Evolutionary conservation across 148 eudicot genomes (phyloP).

Genomic region (Rhododendron ovatum): DNA sequence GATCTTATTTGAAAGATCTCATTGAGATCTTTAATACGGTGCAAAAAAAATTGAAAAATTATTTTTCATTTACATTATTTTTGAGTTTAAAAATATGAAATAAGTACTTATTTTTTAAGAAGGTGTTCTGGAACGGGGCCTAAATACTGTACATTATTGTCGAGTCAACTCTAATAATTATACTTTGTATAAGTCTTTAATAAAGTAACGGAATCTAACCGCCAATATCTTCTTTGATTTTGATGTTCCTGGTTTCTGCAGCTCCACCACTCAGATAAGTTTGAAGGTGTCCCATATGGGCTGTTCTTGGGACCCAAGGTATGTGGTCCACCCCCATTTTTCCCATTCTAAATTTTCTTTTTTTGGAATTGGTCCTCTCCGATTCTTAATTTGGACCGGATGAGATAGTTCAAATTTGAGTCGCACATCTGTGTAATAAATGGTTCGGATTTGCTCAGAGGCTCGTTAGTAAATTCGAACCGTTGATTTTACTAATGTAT

Average conservation of each 20-base stretch:
- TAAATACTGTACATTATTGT: background rate
- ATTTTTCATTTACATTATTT: too few relatives aligned
- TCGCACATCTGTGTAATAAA: too few relatives aligned
- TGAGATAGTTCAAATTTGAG: too few relatives aligned
- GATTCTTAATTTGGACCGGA: too few relatives aligned
- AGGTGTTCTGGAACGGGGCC: too few relatives aligned
- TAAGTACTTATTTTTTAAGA: too few relatives aligned
- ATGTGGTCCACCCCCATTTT: background rate
- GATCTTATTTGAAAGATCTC: too few relatives aligned
- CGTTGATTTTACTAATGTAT: background rate
- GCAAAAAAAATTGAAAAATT: too few relatives aligned
- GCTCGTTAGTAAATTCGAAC: background rate
- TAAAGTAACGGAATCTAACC: background rate
- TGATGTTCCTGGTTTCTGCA: constrained; percentile 29
- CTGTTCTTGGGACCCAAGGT: constrained; percentile 97
- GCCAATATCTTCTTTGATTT: constrained; percentile 20
- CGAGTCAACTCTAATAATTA: background rate
- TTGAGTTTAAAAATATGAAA: too few relatives aligned
- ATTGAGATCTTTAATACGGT: too few relatives aligned
- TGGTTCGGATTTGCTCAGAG: too few relatives aligned
- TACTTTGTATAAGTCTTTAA: background rate
- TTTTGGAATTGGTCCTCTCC: background rate
- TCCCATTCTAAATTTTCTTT: background rate
- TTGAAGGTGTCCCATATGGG: constrained; percentile 94
- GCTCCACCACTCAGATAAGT: constrained; percentile 94